A percentile compares a stretch with the other conserved stretches of the same genome.
These are phyloP conservation scores for Metschnikowia orientalis DNA, from an alignment of 805 yeast genomes.

Conservation along the genomic window DNA sequence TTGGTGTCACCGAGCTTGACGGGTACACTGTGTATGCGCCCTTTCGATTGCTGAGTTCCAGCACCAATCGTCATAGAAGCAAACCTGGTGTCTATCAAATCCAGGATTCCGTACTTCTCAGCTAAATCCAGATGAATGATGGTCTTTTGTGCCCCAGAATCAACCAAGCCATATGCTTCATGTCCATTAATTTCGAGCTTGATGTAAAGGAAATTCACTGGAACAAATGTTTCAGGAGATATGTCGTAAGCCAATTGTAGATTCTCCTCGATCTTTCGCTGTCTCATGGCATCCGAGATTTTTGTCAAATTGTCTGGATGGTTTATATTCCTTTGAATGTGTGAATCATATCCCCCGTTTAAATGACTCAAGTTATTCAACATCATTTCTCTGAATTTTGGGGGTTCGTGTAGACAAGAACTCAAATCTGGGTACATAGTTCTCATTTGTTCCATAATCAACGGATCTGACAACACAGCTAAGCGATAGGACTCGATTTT, in stretches of 20 bases:
- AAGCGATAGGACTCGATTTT: slow-evolving; percentile 45
- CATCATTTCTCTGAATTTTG: slow-evolving; percentile 38
- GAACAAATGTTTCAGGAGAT: slow-evolving; percentile 84
- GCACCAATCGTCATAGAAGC: slow-evolving; percentile 87
- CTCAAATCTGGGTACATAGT: slow-evolving; percentile 46
- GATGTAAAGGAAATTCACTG: slow-evolving; percentile 80
- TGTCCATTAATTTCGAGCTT: slow-evolving; percentile 73
- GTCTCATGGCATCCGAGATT: slow-evolving; percentile 63
- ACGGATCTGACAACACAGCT: slow-evolving; percentile 42
- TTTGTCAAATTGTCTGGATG: slow-evolving; percentile 64
- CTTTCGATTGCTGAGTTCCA: slow-evolving; percentile 73
- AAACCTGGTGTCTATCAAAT: slow-evolving; percentile 74
- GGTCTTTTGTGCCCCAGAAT: slow-evolving; percentile 92
- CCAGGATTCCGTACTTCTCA: slow-evolving; percentile 61
- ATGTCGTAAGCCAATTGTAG: slow-evolving; percentile 75
- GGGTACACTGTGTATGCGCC: slow-evolving; percentile 86
- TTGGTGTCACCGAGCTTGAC: slow-evolving; percentile 61
- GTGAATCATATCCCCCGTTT: slow-evolving; percentile 40
- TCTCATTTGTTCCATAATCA: slow-evolving; percentile 31
- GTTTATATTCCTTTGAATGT: too few relatives aligned
- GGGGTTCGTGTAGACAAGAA: slow-evolving; percentile 43
- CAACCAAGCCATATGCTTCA: slow-evolving; percentile 88
- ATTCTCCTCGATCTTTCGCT: slow-evolving; percentile 75
- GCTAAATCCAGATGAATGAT: slow-evolving; percentile 78
- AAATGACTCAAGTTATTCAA: slow-evolving; percentile 26